Percentiles rank a stretch among this genome's conserved stretches.
Evolutionary conservation across 495 filamentous ascomycete genomes (phyloP).

Genomic region (Poronia punctata): DNA sequence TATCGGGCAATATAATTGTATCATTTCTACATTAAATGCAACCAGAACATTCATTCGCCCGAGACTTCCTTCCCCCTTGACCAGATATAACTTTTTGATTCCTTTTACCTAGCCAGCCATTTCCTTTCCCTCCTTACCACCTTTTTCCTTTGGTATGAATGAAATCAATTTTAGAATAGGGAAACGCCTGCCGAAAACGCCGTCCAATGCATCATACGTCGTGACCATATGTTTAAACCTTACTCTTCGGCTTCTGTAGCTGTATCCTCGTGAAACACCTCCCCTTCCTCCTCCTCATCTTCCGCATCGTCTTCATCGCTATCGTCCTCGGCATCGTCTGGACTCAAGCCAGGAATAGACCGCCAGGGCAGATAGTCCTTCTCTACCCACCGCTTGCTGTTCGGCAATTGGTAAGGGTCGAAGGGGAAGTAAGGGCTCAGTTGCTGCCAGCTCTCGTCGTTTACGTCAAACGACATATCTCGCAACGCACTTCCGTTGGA

Average conservation of each 20-base stretch:
- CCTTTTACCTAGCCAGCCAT: conserved; percentile 6
- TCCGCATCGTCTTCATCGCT: conserved; percentile 38
- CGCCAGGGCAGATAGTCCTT: conserved; percentile 82
- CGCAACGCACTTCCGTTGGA: conserved; percentile 46
- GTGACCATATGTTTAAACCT: conserved; percentile 10
- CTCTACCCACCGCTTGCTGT: conserved; percentile 78
- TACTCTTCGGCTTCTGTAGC: conserved; percentile 38
- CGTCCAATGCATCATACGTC: conserved; percentile 9
- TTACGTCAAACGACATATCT: conserved; percentile 55
- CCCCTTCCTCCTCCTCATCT: conserved; percentile 48
- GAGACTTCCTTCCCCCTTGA: neutral
- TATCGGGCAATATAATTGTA: too few species aligned
- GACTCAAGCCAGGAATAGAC: conserved; percentile 61
- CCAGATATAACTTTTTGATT: too few species aligned
- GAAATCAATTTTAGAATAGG: too few species aligned
- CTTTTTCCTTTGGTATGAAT: too few species aligned
- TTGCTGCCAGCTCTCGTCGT: conserved; percentile 64
- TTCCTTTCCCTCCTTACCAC: too few species aligned
- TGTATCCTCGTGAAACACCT: conserved; percentile 40
- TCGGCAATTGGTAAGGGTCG: conserved; percentile 84
- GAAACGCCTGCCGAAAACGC: conserved; percentile 7
- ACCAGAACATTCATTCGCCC: neutral
- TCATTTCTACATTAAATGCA: neutral
- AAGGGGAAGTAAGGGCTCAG: conserved; percentile 95
- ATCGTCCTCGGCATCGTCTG: conserved; percentile 39